Base-by-base conservation (phyloP, 129 eudicot genomes). In the Pulicaria dysenterica region DNA sequence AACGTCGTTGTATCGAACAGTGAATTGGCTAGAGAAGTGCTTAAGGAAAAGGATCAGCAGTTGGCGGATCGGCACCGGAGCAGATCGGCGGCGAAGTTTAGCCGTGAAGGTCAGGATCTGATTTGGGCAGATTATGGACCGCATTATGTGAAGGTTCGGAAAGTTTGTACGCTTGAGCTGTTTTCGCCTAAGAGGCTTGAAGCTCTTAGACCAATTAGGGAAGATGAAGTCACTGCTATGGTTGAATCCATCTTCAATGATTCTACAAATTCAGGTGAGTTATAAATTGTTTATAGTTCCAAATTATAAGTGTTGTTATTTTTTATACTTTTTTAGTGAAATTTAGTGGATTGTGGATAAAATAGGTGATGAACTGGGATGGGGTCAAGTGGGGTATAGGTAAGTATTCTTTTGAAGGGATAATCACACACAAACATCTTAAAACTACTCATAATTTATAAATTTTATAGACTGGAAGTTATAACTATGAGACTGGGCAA, bases 51-150 rank as follows among this genome's bases (percentile, higher is more conserved):
- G 34, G 96, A 89, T 19, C 93, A 89, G 67, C 86, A 89, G 34
- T 70, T 89, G 77, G 93, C 96, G 6, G 88, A 89, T 55, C 67
- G 96, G 56, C 84, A 84, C 46, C 64, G 96, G 79, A 84, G 77
- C 56, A 57, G 89, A 45, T 82, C 96, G 11, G 83, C 89, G 4
- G 89, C 89, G 0, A 86, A 78, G 58, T 82, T 89, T 7, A 87
- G 90, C 72, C 46, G 82, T 13, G 83, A 89, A 2, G 96, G 96
- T 3, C 77, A 82, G 84, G 96, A 87, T 73, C 70, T 89, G 19
- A 89, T 85, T 2, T 89, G 96, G 96, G 96, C 96, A 10, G 96
- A 89, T 59, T 89, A 89, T 57, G 96, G 96, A 9, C 90, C 93
- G 0, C 93, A 86, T 44, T 87, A 86, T 81, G 96, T 87, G 4